Evolutionary conservation across 352 stramenopile species (phyloP), one percentile per base, ranked within the genome.

Genomic region (Pythium dissimile): DNA sequence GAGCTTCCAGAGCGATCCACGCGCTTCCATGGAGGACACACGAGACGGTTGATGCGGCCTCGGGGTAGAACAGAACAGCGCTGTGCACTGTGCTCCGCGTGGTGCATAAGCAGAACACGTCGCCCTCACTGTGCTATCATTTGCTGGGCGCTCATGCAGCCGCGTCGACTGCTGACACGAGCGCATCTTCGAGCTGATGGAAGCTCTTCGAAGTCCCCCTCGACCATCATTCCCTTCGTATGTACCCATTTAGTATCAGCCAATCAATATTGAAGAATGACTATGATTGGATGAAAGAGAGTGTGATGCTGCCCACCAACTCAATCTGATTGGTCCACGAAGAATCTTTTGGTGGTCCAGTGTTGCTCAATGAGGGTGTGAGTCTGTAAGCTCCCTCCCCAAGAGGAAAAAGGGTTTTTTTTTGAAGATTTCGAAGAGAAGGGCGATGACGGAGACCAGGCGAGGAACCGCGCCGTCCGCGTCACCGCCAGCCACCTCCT

Each of bases 311-410:
- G 0, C 6, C 3, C 1, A 8, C 9, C 11, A 5, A 15, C 20
- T 35, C n/a, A 16, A 23, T 58, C 12, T 59, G 48, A 64, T 64
- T 64, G 57, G 57, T 34, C 28, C 4, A 26, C n/a, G 8, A 1
- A 12, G 27, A 56, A 46, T 49, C n/a, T 62, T 62, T 34, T 50
- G 47, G 49, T 59, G 49, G 41, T 59, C 41, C 42, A 46, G 18
- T n/a, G 50, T 64, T 64, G 57, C 57, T 5, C 21, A 24, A 52
- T 64, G 32, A 54, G 39, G 41, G 39, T 49, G n/a, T n/a, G n/a
- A n/a, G n/a, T n/a, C n/a, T n/a, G n/a, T n/a, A n/a, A n/a, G n/a
- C n/a, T n/a, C n/a, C n/a, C n/a, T n/a, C n/a, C n/a, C n/a, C n/a
- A n/a, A n/a, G n/a, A n/a, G n/a, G n/a, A n/a, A n/a, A n/a, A n/a